Conservation (phyloP, 805 yeast species). For the Ogataea naganishii region DNA sequence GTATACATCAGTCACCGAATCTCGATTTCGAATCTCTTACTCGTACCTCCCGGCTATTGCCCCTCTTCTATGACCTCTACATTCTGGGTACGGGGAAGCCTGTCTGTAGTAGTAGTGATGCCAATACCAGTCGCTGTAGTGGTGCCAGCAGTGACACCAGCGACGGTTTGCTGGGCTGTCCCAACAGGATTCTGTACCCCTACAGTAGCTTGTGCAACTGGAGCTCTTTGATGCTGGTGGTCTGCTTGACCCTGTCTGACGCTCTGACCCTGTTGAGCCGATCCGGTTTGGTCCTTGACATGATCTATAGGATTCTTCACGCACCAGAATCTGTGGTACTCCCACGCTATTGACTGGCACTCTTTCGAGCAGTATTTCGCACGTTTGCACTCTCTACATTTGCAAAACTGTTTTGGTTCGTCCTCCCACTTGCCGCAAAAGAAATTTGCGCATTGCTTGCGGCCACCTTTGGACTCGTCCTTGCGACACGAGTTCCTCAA, state of each 20-base stretch:
- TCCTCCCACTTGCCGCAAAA: conserved; percentile 94
- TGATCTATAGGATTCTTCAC: no score
- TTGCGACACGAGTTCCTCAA: conserved; percentile 94
- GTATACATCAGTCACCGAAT: no score
- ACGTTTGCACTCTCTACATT: conserved; percentile 88
- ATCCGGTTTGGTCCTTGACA: no score
- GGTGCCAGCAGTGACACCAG: conserved; percentile 4
- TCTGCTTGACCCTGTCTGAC: no score
- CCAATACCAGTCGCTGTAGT: no score
- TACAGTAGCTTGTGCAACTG: background rate
- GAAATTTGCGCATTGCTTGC: conserved; percentile 90
- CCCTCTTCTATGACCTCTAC: no score
- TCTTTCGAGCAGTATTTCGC: conserved; percentile 91
- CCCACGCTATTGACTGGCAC: conserved; percentile 90
- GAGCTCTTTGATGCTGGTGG: no score
- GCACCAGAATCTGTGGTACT: conserved; percentile 93
- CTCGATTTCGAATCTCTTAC: no score
- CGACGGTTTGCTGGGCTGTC: conserved; percentile 1
- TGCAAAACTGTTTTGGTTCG: conserved; percentile 85
- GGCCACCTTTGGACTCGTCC: conserved; percentile 80
- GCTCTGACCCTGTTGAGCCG: no score
- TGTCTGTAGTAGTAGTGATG: no score
- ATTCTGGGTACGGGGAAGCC: no score
- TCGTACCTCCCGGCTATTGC: no score
- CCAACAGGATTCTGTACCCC: background rate